Evolutionary conservation across 495 filamentous ascomycete species (phyloP), one percentile per base, ranked within the genome.

Genomic region (Neurospora terricola): DNA sequence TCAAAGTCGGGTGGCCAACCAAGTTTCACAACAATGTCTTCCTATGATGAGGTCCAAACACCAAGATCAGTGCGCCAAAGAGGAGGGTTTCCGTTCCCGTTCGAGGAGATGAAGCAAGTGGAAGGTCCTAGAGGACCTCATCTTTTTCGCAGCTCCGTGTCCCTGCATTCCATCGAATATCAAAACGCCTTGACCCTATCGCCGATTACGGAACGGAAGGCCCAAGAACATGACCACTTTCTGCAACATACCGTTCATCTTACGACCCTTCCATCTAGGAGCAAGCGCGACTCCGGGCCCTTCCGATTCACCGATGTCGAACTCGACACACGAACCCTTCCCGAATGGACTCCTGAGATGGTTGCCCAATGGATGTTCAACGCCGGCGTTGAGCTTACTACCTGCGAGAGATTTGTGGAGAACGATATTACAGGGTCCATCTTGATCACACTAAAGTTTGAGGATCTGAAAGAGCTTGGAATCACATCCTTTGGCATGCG

Each of bases 401-500:
- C 94, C 45, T 87, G 95, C n/a, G 89, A 96, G 70, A 92, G 90
- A 77, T 98, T 99, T 75, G 86, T 92, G 72, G 85, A 87, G 75
- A 95, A 99, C 81, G 96, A 99, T 78, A 98, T 99, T 79, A 91
- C 90, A 30, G 96, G 96, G 0, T 82, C 89, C 4, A 90, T 98
- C 69, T 85, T 99, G 2, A 88, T 95, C 34, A 90, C 92, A 18
- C 83, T 99, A n/a, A 91, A 97, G 77, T 88, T 92, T 75, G 93
- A 97, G 40, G 94, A 98, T 78, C 85, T 99, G n/a, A 94, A 94
- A 77, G 96, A 99, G 82, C 89, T 98, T 6, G 91, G 91, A 27
- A 96, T 99, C 73, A 82, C 86, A n/a, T 98, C 96, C 0, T 98
- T 98, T 81, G 96, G 96, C 18, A 93, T 95, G 75, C 89, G 96